Conservation (phyloP, 2,329 filamentous ascomycete genomes). For the Clonostachys sp. region DNA sequence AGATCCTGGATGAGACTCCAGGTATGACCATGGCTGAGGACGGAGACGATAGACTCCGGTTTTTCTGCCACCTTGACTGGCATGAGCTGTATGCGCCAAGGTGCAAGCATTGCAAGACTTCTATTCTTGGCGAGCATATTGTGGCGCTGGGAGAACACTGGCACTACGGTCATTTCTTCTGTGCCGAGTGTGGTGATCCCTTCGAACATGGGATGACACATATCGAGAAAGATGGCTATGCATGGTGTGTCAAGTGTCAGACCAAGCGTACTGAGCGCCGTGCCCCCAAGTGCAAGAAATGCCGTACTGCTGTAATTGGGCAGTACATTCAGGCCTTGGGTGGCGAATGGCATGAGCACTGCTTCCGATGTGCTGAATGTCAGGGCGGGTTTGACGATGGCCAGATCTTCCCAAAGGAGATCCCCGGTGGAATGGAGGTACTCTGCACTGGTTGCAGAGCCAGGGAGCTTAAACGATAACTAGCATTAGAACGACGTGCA, state of each 20-base stretch:
- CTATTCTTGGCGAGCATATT: constrained; percentile 92
- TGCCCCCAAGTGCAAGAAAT: constrained; percentile 83
- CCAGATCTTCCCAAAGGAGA: constrained; percentile 58
- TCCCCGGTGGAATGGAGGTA: constrained; percentile 43
- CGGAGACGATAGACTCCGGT: constrained; percentile 69
- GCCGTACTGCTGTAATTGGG: constrained; percentile 79
- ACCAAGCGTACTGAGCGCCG: constrained; percentile 86
- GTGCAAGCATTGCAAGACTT: constrained; percentile 94
- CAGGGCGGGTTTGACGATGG: constrained; percentile 58
- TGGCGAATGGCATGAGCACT: constrained; percentile 88
- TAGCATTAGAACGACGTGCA: constrained; percentile 1
- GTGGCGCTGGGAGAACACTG: constrained; percentile 92
- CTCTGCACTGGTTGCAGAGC: constrained; percentile 59
- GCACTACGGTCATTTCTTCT: constrained; percentile 98
- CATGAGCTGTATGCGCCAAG: constrained; percentile 90
- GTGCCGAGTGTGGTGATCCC: constrained; percentile 94
- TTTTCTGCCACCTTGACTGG: constrained; percentile 98
- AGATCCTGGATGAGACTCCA: constrained; percentile 57
- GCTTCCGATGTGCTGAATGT: constrained; percentile 75
- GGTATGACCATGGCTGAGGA: constrained; percentile 65
- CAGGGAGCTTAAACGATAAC: constrained; percentile 51
- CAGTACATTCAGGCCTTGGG: constrained; percentile 86
- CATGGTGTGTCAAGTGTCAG: constrained; percentile 93
- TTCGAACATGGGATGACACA: constrained; percentile 70
- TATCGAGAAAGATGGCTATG: constrained; percentile 95